Base-by-base conservation (phyloP, 1,284 basidiomycete genomes). In the Moesziomyces parantarcticus region DNA sequence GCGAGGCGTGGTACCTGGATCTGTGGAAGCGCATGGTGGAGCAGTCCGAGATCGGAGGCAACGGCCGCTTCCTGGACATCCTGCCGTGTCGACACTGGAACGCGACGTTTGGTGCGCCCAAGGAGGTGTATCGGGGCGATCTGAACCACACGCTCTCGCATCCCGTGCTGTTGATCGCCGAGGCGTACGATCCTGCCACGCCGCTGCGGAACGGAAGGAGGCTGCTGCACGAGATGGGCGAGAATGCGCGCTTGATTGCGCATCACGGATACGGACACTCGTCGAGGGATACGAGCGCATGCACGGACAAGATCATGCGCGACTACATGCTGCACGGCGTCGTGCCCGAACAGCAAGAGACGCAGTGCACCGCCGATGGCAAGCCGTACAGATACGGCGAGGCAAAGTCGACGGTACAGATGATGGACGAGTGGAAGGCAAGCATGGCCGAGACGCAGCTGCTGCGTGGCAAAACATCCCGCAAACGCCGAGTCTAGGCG, bases 181-280 rank as follows among this genome's bases (percentile, higher is more conserved):
- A 71, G 55, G 51, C 49, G 3, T 75, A 71, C 52, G 72, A 75
- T 36, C 72, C 68, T 0, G 72, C 72, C 0, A 75, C 72, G n/a
- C 72, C 72, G 10, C 53, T 75, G 4, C 50, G 63, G 5, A 66
- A 65, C 16, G 72, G 62, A 0, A 21, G 63, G 5, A 29, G 72
- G 23, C 32, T 75, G 32, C 26, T 55, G 7, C 20, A 14, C 1
- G 72, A 69, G 29, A 67, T 75, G 66, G 72, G 67, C 1, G n/a
- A 47, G 1, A 75, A 75, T 26, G 62, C 72, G 2, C 49, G 67
- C 21, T n/a, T 75, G 22, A 32, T 67, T 3, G 59, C 55, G 21
- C 51, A 66, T 21, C 51, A 75, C 32, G 67, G 67, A 3, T 75
- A 71, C 41, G 59, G 72, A 9, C 72, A 75, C 21, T 53, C 56